These are phyloP conservation scores for Globisporangium paroecandrum DNA, from an alignment of 352 stramenopile species.

Conservation along the genomic window DNA sequence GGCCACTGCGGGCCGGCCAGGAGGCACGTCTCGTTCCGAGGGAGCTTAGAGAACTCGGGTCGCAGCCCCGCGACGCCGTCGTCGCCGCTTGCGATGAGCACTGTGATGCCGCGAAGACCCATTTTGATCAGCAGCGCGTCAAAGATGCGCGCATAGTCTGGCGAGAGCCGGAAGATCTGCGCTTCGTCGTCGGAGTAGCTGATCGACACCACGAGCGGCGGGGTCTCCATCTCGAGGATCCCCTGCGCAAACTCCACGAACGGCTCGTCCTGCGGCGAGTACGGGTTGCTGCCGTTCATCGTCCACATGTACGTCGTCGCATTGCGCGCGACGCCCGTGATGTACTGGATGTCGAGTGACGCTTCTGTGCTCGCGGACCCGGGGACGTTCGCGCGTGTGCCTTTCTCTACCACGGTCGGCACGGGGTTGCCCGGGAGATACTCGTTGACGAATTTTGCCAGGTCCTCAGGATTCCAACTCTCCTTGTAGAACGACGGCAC, in stretches of 20 bases:
- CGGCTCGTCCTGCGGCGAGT: conserved; percentile 77
- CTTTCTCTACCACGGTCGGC: conserved; percentile 56
- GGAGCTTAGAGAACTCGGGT: conserved; percentile 58
- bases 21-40: conserved; percentile 48
- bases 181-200: conserved; percentile 91
- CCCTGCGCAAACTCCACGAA: conserved; percentile 81
- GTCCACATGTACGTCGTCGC: conserved; percentile 78
- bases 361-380: conserved; percentile 57
- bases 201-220: conserved; percentile 85
- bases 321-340: conserved; percentile 79
- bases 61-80: conserved; percentile 81
- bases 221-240: conserved; percentile 59
- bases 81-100: conserved; percentile 86
- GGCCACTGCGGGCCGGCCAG: conserved; percentile 74
- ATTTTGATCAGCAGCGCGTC: conserved; percentile 89
- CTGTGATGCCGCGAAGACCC: conserved; percentile 80
- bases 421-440: conserved; percentile 44
- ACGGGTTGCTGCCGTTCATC: conserved; percentile 84
- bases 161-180: conserved; percentile 73
- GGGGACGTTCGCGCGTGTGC: conserved; percentile 41
- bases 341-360: conserved; percentile 89
- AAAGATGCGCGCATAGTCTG: conserved; percentile 72
- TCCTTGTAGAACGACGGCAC: conserved; percentile 81
- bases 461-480: conserved; percentile 49
- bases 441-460: conserved; percentile 51